Percentiles rank a stretch among this genome's conserved stretches.
Evolutionary conservation across 129 eudicot genomes (phyloP).

Genomic region (Flaveria trinervia): DNA sequence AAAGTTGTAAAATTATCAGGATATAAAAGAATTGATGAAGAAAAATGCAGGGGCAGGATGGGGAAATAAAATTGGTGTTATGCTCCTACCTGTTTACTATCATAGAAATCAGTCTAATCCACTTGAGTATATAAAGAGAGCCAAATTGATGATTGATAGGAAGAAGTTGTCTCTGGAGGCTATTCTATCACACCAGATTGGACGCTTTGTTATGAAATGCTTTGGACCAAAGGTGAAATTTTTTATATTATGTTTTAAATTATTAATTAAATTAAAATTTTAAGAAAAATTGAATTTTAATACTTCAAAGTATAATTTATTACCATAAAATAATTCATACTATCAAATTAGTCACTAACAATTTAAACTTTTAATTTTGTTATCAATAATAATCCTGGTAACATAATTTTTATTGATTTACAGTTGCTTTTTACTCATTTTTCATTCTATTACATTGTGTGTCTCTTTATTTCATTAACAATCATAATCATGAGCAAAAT

Average conservation of each 20-base stretch:
- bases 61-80: constrained; percentile 78
- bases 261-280: no score
- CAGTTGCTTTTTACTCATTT: no score
- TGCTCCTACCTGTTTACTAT: constrained; percentile 67
- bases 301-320: no score
- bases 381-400: no score
- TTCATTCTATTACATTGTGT: no score
- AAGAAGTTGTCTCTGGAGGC: constrained; percentile 80
- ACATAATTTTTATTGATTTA: no score
- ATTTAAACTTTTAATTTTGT: no score
- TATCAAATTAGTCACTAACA: no score
- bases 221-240: constrained; percentile 67
- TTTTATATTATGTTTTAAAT: not conserved
- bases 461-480: no score
- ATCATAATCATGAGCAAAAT: no score
- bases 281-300: no score
- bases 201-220: constrained; percentile 40
- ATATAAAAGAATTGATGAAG: constrained; percentile 53
- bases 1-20: constrained; percentile 37
- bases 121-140: constrained; percentile 52
- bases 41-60: constrained; percentile 43
- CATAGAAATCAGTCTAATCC: constrained; percentile 48
- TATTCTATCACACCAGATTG: constrained; percentile 49
- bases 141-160: constrained; percentile 72
- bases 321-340: no score